Base-by-base conservation (phyloP, 1,284 basidiomycete species). In the Melampsora americana region DNA sequence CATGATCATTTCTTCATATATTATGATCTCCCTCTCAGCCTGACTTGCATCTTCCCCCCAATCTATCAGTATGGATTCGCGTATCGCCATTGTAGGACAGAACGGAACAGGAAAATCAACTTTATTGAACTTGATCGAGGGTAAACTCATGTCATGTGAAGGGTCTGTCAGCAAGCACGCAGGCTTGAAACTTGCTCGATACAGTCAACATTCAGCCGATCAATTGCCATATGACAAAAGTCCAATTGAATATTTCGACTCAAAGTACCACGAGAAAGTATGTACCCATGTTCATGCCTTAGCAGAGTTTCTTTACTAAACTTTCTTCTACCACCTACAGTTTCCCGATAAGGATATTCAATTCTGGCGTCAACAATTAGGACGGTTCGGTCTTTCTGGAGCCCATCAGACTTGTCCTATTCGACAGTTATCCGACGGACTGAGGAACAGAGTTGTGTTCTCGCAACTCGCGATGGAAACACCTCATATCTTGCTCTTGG, bases 91-190 rank as follows among this genome's bases (percentile, higher is more conserved):
- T 82, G 93, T 99, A 80, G 95, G 96, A 77, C 93, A 95, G 79
- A 99, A 99, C 85, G 95, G 95, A 81, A 91, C 95, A 44, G 95
- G 95, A 78, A 99, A 99, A 84, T 98, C 95, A 46, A 99, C 95
- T 9, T 88, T 99, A 69, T 88, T 99, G 62, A 90, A 98, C 86
- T 89, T 99, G 77, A 93, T 99, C 84, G 98, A 92, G 11, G 88
- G 92, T 69, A 87, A 83, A 18, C 87, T 96, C 48, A 89, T 91
- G 80, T 93, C 96, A 1, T 85, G 85, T 77, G 88, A 92, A 82
- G 95, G 95, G 68, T 91, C 91, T 30, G 84, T 99, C 79, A 91
- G 90, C 68, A 92, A 93, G 80, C 95, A 99, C 84, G 86, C 90
- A 68, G 88, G 87, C 48, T 87, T 99, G 80, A 99, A 99, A 85